These are phyloP conservation scores for Daldinia eschscholtzii DNA, from an alignment of 2,329 filamentous ascomycete genomes.

Conservation along the genomic window DNA sequence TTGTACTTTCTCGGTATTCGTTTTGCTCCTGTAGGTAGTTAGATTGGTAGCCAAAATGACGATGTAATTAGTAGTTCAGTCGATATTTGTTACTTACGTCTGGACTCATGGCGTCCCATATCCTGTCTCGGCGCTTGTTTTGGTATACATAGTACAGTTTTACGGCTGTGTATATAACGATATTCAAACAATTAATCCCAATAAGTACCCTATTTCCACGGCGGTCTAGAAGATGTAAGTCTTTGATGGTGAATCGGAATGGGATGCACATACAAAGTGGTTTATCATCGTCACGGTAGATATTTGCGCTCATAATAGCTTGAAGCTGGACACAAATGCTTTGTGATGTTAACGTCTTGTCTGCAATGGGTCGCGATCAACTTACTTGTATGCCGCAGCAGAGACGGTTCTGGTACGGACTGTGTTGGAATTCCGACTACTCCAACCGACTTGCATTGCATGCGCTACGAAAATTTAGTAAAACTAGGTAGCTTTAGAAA, in stretches of 20 bases:
- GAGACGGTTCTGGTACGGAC: conserved; percentile 24
- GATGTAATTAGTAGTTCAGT: conserved; percentile 54
- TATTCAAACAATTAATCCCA: conserved; percentile 62
- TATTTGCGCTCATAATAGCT: conserved; percentile 24
- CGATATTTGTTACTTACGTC: conserved; percentile 52
- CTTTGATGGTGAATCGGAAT: background rate
- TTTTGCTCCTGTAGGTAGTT: conserved; percentile 55
- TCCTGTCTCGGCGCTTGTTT: conserved; percentile 63
- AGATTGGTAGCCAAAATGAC: background rate
- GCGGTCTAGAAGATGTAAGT: conserved; percentile 3
- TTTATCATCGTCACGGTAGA: conserved; percentile 20
- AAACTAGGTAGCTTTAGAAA: no score
- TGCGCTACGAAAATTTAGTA: conserved; percentile 11
- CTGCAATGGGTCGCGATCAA: background rate
- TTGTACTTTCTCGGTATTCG: conserved; percentile 50
- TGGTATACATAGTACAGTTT: conserved; percentile 58
- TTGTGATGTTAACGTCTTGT: background rate
- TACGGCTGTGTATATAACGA: conserved; percentile 64
- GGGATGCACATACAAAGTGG: conserved; percentile 10
- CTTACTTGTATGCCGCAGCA: conserved; percentile 22
- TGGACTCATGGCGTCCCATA: conserved; percentile 60
- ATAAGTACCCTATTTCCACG: conserved; percentile 69
- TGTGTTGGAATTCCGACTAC: conserved; percentile 21
- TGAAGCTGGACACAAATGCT: conserved; percentile 23
- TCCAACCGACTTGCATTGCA: conserved; percentile 27